Percentiles rank a stretch among this genome's conserved stretches.
Conservation (phyloP, 352 stramenopile genomes). For the Pythium myriotylum region DNA sequence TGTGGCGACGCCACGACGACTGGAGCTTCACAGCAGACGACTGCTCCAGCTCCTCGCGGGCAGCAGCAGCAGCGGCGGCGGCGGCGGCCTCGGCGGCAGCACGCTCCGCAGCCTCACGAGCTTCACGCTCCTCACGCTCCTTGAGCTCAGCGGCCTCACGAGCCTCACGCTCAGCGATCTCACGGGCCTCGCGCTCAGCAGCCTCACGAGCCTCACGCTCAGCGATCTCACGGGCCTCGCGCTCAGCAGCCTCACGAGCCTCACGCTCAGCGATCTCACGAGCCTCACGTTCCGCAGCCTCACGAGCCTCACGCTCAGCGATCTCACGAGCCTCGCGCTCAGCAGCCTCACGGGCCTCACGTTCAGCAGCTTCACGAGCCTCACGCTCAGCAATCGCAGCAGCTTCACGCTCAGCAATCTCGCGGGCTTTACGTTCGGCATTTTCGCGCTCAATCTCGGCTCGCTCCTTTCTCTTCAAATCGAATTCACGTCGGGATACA, state of each 20-base stretch:
- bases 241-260: too few relatives aligned
- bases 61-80: slow-evolving; percentile 11
- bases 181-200: too few relatives aligned
- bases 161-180: too few relatives aligned
- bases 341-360: slow-evolving; percentile 1
- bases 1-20: slow-evolving; percentile 18
- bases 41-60: slow-evolving; percentile 5
- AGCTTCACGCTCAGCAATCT: slow-evolving; percentile 6
- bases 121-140: slow-evolving; percentile 2
- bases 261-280: too few relatives aligned
- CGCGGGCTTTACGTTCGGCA: neutral
- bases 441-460: slow-evolving; percentile 1
- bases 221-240: too few relatives aligned
- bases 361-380: slow-evolving; percentile 12
- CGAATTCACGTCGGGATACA: neutral
- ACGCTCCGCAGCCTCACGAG: too few relatives aligned
- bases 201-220: too few relatives aligned
- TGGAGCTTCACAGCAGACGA: slow-evolving; percentile 13
- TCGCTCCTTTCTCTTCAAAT: neutral
- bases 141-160: too few relatives aligned
- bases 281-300: slow-evolving; percentile 1
- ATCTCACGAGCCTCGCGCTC: slow-evolving; percentile 2
- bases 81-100: too few relatives aligned
- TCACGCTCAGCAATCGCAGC: slow-evolving; percentile 6
- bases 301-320: slow-evolving; percentile 4